Percentiles rank a stretch among this genome's conserved stretches.
Evolutionary conservation across 176 grass and related monocot genomes (phyloP).

Genomic region (Dactylis glomerata): DNA sequence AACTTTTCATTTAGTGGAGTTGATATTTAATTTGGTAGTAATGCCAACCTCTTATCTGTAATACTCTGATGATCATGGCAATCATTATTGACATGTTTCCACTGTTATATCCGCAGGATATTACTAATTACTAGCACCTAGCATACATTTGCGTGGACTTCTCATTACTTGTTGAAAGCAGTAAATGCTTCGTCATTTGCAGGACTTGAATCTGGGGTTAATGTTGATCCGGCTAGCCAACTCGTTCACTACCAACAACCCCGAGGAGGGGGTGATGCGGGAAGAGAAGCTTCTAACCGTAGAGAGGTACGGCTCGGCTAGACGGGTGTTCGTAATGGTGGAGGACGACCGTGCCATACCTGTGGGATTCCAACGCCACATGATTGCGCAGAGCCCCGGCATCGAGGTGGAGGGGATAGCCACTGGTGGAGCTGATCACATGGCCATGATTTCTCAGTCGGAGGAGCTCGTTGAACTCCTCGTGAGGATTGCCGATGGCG

Average conservation of each 20-base stretch:
- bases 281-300: not conserved
- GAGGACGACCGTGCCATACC: not conserved
- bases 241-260: slow-evolving; percentile 1
- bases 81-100: not conserved
- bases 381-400: slow-evolving; percentile 8
- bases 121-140: not conserved
- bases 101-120: not conserved
- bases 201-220: slow-evolving; percentile 9
- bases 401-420: not conserved
- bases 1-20: not conserved
- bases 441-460: slow-evolving; percentile 13
- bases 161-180: too few relatives aligned
- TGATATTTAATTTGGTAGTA: not conserved
- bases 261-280: slow-evolving; percentile 8
- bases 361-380: slow-evolving; percentile 12
- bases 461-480: slow-evolving; percentile 19
- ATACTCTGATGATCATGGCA: not conserved
- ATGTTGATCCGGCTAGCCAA: slow-evolving; percentile 15
- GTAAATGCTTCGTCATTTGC: too few relatives aligned
- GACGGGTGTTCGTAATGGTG: slow-evolving; percentile 14
- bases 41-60: not conserved
- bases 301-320: not conserved
- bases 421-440: slow-evolving; percentile 19
- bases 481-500: not conserved
- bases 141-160: not conserved